Conservation (phyloP, 2,329 filamentous ascomycete genomes). For the Aureobasidium sp. region DNA sequence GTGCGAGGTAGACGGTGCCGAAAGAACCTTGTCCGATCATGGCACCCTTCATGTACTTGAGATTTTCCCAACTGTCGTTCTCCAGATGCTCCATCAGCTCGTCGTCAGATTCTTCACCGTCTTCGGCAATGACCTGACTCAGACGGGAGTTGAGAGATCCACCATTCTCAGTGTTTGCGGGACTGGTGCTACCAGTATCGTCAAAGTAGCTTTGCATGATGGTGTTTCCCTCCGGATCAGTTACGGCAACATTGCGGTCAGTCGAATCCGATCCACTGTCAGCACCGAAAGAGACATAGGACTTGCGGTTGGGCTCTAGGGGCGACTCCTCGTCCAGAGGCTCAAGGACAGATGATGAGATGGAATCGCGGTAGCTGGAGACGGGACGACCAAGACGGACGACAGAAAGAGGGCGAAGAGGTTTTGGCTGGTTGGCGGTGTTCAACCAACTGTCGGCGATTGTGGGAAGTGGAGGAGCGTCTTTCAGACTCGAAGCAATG, state of each 20-base stretch:
- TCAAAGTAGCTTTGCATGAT: constrained; percentile 75
- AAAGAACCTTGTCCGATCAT: constrained; percentile 96
- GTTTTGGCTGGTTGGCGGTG: constrained; percentile 37
- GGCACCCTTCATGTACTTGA: constrained; percentile 99
- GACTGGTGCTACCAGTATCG: constrained; percentile 62
- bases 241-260: constrained; percentile 62
- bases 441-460: constrained; percentile 91
- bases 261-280: constrained; percentile 57
- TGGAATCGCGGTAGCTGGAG: constrained; percentile 70
- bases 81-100: constrained; percentile 84
- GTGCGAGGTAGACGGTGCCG: constrained; percentile 85
- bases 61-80: constrained; percentile 89
- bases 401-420: constrained; percentile 51
- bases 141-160: constrained; percentile 76
- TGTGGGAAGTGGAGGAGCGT: constrained; percentile 88
- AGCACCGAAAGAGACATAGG: constrained; percentile 77
- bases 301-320: constrained; percentile 81
- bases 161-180: constrained; percentile 42
- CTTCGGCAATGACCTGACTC: constrained; percentile 74
- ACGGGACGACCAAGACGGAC: constrained; percentile 48
- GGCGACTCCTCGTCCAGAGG: constrained; percentile 86
- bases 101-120: constrained; percentile 85
- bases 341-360: constrained; percentile 80
- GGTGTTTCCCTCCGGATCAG: constrained; percentile 65
- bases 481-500: constrained; percentile 81